A percentile compares a stretch with the other conserved stretches of the same genome.
Conservation (phyloP, 768 basidiomycete genomes). For the Rubroboletus satanas region DNA sequence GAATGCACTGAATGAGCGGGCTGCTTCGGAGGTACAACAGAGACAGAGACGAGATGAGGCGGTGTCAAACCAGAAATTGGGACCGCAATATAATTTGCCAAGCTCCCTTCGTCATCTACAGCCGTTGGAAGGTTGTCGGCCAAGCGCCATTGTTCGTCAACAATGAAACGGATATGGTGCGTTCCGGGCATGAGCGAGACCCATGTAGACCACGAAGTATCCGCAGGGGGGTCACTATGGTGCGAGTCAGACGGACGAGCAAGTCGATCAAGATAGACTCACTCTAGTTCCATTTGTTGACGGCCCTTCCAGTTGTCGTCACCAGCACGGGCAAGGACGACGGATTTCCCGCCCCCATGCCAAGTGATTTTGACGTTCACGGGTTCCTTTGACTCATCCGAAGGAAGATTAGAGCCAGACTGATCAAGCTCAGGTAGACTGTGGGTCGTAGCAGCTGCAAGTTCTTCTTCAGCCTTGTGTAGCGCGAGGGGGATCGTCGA, state of each 20-base stretch:
- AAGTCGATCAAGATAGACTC: conserved; percentile 27
- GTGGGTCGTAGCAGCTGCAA: conserved; percentile 13
- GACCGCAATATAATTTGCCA: conserved; percentile 87
- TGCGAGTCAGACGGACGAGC: conserved; percentile 15
- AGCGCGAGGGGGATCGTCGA: conserved; percentile 61
- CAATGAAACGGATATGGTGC: conserved; percentile 91
- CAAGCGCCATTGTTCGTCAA: conserved; percentile 84
- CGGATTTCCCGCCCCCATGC: conserved; percentile 60
- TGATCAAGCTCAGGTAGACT: conserved; percentile 20
- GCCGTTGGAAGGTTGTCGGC: conserved; percentile 79
- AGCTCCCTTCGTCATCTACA: conserved; percentile 88
- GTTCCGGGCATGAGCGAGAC: conserved; percentile 78
- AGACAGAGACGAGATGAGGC: conserved; percentile 31
- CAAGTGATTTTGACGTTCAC: conserved; percentile 55
- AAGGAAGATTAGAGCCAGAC: conserved; percentile 14
- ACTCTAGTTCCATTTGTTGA: conserved; percentile 62
- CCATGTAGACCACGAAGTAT: conserved; percentile 35
- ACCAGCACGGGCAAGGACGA: conserved; percentile 67
- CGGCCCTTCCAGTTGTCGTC: conserved; percentile 76
- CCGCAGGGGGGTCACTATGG: conserved; percentile 30
- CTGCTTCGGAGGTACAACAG: conserved; percentile 32
- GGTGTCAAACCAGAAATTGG: conserved; percentile 33
- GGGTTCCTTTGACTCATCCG: conserved; percentile 30
- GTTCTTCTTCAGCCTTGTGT: conserved; percentile 32
- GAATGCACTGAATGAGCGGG: conserved; percentile 32